Percentiles rank a stretch among this genome's conserved stretches.
Conservation (phyloP, 352 stramenopile species). For the Globisporangium polare region DNA sequence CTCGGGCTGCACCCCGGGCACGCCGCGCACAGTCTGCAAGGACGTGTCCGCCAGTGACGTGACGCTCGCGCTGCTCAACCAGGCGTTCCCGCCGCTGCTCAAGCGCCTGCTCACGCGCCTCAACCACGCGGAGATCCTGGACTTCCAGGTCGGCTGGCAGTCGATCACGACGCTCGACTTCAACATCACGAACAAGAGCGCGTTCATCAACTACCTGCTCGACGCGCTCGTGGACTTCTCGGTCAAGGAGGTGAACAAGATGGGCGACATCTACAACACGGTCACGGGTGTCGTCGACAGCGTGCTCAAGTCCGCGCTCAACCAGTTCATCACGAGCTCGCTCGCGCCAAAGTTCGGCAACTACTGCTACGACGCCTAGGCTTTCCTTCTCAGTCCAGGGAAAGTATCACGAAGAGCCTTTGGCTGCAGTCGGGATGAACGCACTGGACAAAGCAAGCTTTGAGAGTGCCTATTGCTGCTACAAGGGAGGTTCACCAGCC, state of each 20-base stretch:
- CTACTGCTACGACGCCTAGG: slow-evolving; percentile 34
- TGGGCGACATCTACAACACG: slow-evolving; percentile 51
- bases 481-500: too few species aligned
- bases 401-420: too few species aligned
- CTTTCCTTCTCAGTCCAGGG: too few species aligned
- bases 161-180: slow-evolving; percentile 52
- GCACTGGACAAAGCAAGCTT: background rate
- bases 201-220: slow-evolving; percentile 39
- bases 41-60: slow-evolving; percentile 45
- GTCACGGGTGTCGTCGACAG: slow-evolving; percentile 34
- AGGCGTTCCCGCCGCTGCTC: slow-evolving; percentile 31
- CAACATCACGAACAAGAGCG: slow-evolving; percentile 33
- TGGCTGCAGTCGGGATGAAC: background rate
- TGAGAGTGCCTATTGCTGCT: background rate
- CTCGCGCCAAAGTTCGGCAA: slow-evolving; percentile 39
- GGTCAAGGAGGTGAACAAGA: slow-evolving; percentile 56
- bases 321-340: slow-evolving; percentile 39
- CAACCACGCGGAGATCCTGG: slow-evolving; percentile 29
- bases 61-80: slow-evolving; percentile 28
- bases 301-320: slow-evolving; percentile 42
- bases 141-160: slow-evolving; percentile 34
- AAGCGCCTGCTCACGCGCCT: slow-evolving; percentile 31
- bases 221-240: slow-evolving; percentile 49
- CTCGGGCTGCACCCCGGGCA: slow-evolving; percentile 27
- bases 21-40: slow-evolving; percentile 38